These are phyloP conservation scores for Striga hermonthica DNA, from an alignment of 305 asterid genomes.

Conservation along the genomic window DNA sequence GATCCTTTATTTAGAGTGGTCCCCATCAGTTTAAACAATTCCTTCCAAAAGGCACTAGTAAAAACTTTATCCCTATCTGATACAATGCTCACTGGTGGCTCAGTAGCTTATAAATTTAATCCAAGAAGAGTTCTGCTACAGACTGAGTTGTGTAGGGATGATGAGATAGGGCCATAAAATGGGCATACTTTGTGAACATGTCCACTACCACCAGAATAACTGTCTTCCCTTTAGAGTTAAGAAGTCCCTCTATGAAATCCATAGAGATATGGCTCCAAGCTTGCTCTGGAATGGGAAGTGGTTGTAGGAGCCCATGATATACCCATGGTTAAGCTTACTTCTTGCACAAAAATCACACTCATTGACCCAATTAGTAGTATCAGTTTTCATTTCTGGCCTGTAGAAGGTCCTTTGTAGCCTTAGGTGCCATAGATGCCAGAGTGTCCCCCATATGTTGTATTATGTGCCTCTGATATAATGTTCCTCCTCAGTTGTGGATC, in stretches of 20 bases:
- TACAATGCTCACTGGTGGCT: not conserved
- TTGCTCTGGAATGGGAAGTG: not conserved
- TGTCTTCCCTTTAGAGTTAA: not conserved
- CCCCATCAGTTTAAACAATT: not conserved
- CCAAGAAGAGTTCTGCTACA: not conserved
- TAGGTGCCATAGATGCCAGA: not conserved
- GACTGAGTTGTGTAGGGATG: not conserved
- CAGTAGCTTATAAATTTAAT: not conserved
- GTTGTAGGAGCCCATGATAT: not conserved
- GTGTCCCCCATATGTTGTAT: no score
- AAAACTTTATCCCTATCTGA: not conserved
- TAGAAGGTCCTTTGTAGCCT: not conserved
- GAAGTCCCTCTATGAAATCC: constrained; percentile 4
- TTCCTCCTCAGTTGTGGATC: no score
- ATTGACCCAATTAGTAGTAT: not conserved
- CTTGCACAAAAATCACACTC: not conserved
- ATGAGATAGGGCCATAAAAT: not conserved
- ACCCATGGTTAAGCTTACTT: not conserved
- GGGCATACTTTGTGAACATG: not conserved
- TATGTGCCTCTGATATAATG: not conserved
- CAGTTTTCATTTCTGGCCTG: not conserved
- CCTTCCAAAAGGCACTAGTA: not conserved
- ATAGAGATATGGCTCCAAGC: not conserved
- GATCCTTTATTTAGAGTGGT: not conserved
- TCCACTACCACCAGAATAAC: not conserved